Conservation (phyloP, 495 filamentous ascomycete genomes). For the Neurospora sp. region DNA sequence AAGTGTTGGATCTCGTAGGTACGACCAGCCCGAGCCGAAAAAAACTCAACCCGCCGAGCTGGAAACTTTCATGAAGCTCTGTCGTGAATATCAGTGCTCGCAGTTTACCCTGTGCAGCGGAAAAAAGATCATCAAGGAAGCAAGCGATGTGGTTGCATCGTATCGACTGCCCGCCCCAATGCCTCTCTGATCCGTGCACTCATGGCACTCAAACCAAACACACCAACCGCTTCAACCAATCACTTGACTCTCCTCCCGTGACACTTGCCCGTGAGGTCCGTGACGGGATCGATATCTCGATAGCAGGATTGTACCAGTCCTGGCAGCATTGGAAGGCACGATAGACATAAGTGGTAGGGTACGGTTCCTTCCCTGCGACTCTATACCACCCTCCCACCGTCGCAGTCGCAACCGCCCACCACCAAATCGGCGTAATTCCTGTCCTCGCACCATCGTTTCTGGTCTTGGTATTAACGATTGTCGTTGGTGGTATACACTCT, state of each 20-base stretch:
- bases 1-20: no score
- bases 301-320: neutral
- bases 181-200: neutral
- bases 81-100: neutral
- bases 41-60: neutral
- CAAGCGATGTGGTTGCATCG: neutral
- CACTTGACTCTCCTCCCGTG: neutral
- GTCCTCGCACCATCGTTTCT: neutral
- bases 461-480: neutral
- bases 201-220: neutral
- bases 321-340: neutral
- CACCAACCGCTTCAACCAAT: neutral
- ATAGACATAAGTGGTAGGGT: neutral
- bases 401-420: neutral
- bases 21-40: no score
- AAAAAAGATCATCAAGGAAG: neutral
- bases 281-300: neutral
- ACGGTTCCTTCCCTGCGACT: neutral
- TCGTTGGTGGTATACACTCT: neutral
- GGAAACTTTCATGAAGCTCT: neutral
- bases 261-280: neutral
- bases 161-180: neutral
- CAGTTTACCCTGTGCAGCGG: neutral
- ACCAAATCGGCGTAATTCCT: constrained; percentile 10
- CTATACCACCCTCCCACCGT: neutral